Base-by-base conservation (phyloP, 2,329 filamentous ascomycete genomes). In the Westerdykella sp. region DNA sequence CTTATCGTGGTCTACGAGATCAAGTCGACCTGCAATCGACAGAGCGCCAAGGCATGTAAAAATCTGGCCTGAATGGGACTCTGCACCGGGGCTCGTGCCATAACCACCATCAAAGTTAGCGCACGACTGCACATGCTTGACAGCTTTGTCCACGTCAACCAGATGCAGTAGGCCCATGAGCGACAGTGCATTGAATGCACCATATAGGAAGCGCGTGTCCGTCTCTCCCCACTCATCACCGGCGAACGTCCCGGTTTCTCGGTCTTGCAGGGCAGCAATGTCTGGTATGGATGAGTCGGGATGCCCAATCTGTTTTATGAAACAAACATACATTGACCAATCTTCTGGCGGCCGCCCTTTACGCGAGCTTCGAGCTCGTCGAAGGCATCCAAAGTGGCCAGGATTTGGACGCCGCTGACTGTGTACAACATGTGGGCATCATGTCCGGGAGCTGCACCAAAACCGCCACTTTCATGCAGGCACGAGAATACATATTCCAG, bases 381-480 rank as follows among this genome's bases (percentile, higher is more conserved):
- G 54, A 96, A 76, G 22, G 85, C 93, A 69, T 95, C 85, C 22
- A 95, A 72, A 62, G 85, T 88, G 53, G 86, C 87, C 40, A 98
- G 77, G 54, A 96, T 89, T 72, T 98, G 93, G 56, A 98, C 84
- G 41, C 87, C 90, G 70, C 89, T 96, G 62, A 93, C 86, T 42
- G 93, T 98, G 65, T 91, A 96, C 41, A 97, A 79, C 80, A 98
- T 87, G 67, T 98, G 93, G 21, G 91, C 82, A 70, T 98, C 93
- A 66, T 98, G 93, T 5, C 87, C 86, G 0, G 93, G 93, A 11
- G 91, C 90, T 42, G 93, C 90, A 38, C 90, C 90, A 62, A 98
- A 97, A 12, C 93, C 93, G 39, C 93, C 93, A 61, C 77, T 86
- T 1, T 87, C 81, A 63, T 89, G 84, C 70, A 95, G 84, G 56